Base-by-base conservation (phyloP, 257 asterid genomes). In the Scutellaria minor region DNA sequence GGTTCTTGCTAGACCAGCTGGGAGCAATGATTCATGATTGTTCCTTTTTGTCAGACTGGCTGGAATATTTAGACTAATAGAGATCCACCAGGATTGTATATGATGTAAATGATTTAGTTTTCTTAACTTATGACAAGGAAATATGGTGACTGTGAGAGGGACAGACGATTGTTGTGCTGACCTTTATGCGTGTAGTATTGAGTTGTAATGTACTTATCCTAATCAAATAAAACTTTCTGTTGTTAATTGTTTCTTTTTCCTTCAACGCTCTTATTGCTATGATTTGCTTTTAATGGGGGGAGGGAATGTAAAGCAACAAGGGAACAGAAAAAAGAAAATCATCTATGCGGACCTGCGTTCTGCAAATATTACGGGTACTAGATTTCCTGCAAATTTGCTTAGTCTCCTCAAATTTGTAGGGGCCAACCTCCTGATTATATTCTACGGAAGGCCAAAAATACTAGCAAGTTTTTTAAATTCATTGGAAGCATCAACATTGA, bases 391-490 rank as follows among this genome's bases (percentile, higher is more conserved):
- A 64, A 66, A 46, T 64, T 73, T 68, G 68, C 78, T 71, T 73
- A 71, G 72, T 78, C 71, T 76, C 70, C 47, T 77, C 47, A 68
- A 57, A 71, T 72, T 81, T 82, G 80, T 71, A 95, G 99, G 87
- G 92, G 89, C 35, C 96, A 90, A 78, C 98, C 98, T 77, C 99
- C 99, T 66, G 99, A 95, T 81, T 82, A 89, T 81, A 77, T 95
- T 75, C 85, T 95, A 47, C 75, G 85, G 83, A 89, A 88, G 74
- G 96, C 98, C 74, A 90, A 92, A 86, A 90, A 87, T 71, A 86
- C 98, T 54, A 79, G 85, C 90, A 95, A 90, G 89, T 95, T 95
- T 82, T 95, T 95, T 82, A 92, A 95, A 81, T 85, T 84, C 75
- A 78, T 80, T 37, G 98, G 98, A 83, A 90, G 88, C 80, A 71